Evolutionary conservation across 805 yeast species (phyloP).

Genomic region (Clavispora asparagi): DNA sequence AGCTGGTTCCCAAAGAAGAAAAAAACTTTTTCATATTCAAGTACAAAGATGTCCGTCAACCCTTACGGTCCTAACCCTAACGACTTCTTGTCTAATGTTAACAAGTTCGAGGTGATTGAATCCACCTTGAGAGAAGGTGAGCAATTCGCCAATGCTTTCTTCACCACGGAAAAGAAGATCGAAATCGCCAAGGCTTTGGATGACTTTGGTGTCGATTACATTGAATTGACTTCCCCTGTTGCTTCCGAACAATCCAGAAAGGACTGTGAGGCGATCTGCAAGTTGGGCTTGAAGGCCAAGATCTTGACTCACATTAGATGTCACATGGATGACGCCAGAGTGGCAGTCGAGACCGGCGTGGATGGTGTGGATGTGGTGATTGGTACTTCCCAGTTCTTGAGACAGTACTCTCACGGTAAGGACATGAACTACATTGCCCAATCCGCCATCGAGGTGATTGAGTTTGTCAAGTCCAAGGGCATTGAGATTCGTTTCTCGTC

Average conservation of each 20-base stretch:
- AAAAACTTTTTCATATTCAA: background rate
- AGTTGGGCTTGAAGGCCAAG: slow-evolving; percentile 54
- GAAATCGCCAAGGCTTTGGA: slow-evolving; percentile 57
- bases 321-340: slow-evolving; percentile 57
- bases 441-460: slow-evolving; percentile 53
- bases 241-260: slow-evolving; percentile 54
- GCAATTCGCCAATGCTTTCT: slow-evolving; percentile 60
- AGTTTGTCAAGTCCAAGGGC: slow-evolving; percentile 56
- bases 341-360: slow-evolving; percentile 58
- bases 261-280: slow-evolving; percentile 57
- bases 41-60: slow-evolving; percentile 26
- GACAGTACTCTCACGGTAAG: slow-evolving; percentile 56
- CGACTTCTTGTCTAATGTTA: slow-evolving; percentile 51
- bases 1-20: background rate
- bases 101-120: slow-evolving; percentile 49
- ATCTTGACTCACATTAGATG: slow-evolving; percentile 57
- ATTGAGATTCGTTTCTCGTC: slow-evolving; percentile 55
- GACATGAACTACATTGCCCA: slow-evolving; percentile 57
- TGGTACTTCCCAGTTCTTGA: slow-evolving; percentile 54
- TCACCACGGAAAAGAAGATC: slow-evolving; percentile 50
- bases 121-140: slow-evolving; percentile 61
- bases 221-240: slow-evolving; percentile 56
- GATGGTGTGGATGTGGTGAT: slow-evolving; percentile 60
- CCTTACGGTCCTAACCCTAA: slow-evolving; percentile 59
- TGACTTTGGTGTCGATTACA: slow-evolving; percentile 58